Conservation (phyloP, 2,329 filamentous ascomycete species). For the Paramyrothecium sp. region DNA sequence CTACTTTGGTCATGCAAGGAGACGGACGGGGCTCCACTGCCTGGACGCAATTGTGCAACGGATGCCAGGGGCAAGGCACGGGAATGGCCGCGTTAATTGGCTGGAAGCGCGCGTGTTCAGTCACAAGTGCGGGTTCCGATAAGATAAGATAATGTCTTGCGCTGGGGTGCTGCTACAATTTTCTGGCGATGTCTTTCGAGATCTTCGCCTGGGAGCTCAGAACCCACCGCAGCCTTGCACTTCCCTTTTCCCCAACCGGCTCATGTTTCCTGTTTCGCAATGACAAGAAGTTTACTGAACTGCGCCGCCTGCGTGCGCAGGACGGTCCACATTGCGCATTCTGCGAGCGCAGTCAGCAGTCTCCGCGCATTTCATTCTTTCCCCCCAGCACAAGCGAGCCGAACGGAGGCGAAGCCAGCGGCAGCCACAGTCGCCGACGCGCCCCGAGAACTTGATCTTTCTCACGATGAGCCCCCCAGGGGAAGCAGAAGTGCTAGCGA, state of each 20-base stretch:
- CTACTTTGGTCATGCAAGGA: neutral
- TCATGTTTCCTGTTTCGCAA: slow-evolving; percentile 3
- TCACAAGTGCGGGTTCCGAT: slow-evolving; percentile 1
- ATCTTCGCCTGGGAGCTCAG: no score
- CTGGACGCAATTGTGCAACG: neutral
- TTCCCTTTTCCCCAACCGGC: neutral
- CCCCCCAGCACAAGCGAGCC: neutral
- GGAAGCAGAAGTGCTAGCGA: slow-evolving; percentile 7
- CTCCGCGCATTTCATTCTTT: neutral
- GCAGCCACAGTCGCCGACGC: slow-evolving; percentile 15
- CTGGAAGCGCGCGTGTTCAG: no score
- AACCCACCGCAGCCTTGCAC: no score
- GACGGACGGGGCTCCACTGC: neutral
- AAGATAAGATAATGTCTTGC: slow-evolving; percentile 12
- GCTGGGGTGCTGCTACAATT: no score
- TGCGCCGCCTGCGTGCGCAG: slow-evolving; percentile 24
- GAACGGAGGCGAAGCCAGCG: neutral
- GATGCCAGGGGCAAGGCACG: neutral
- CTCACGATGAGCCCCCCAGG: slow-evolving; percentile 2
- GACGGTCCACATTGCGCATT: slow-evolving; percentile 15
- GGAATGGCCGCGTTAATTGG: neutral
- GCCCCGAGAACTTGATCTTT: slow-evolving; percentile 16
- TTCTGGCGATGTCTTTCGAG: no score
- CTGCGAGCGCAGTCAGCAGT: neutral
- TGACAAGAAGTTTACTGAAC: slow-evolving; percentile 24